These are phyloP conservation scores for Fomitopsis pinicola DNA, from an alignment of 1,284 basidiomycete species.

Conservation along the genomic window DNA sequence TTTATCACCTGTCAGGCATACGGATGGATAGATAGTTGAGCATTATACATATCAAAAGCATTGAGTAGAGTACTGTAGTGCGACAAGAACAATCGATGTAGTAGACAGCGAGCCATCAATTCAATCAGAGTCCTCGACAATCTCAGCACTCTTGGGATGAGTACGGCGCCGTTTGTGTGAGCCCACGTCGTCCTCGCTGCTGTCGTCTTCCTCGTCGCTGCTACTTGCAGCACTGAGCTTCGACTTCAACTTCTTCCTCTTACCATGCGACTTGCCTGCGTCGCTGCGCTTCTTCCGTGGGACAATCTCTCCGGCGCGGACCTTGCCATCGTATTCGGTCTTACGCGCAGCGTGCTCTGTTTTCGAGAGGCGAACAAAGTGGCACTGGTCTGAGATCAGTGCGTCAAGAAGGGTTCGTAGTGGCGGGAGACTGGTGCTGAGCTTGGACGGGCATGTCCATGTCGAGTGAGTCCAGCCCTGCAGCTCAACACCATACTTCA, in stretches of 20 bases:
- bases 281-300: conserved; percentile 2
- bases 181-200: too few species aligned
- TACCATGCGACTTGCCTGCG: neutral
- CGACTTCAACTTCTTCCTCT: too few species aligned
- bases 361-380: neutral
- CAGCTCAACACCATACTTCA: conserved; percentile 2
- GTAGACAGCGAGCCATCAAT: too few species aligned
- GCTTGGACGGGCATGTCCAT: neutral
- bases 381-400: neutral
- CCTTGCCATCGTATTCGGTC: neutral
- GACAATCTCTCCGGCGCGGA: neutral
- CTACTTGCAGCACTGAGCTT: too few species aligned
- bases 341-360: neutral
- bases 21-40: too few species aligned
- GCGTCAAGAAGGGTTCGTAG: conserved; percentile 1
- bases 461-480: conserved; percentile 2
- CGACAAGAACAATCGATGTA: too few species aligned
- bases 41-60: too few species aligned
- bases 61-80: too few species aligned
- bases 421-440: neutral
- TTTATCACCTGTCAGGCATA: too few species aligned
- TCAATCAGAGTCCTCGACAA: neutral
- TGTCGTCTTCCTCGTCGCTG: too few species aligned
- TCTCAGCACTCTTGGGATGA: neutral
- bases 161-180: too few species aligned